Evolutionary conservation across 371 early-diverging fungal genomes (phyloP).

Genomic region (Basidiobolus meristosporus): DNA sequence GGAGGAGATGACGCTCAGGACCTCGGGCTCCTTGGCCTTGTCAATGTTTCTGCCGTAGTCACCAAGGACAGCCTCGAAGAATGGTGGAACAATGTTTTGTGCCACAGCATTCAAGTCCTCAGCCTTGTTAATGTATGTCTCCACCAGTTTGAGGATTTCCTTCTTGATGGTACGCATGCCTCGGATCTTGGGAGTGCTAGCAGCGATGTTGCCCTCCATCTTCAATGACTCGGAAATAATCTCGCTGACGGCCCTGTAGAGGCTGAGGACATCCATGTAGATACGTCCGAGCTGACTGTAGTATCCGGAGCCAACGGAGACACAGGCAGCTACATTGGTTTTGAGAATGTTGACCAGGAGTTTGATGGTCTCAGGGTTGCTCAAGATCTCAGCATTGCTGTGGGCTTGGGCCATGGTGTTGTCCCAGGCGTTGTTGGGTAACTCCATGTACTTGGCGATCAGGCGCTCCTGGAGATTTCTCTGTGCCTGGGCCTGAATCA

Average conservation of each 20-base stretch:
- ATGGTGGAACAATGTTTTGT: slow-evolving; percentile 67
- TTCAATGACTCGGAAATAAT: slow-evolving; percentile 65
- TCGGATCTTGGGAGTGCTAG: slow-evolving; percentile 80
- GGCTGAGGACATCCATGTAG: slow-evolving; percentile 70
- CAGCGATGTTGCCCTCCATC: slow-evolving; percentile 60
- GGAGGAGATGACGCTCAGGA: slow-evolving; percentile 73
- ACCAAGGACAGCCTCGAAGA: slow-evolving; percentile 75
- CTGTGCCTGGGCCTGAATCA: slow-evolving; percentile 79
- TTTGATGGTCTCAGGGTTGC: slow-evolving; percentile 66
- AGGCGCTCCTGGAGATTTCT: slow-evolving; percentile 49
- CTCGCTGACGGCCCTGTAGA: slow-evolving; percentile 74
- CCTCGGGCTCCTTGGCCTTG: slow-evolving; percentile 84
- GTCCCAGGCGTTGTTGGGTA: slow-evolving; percentile 77
- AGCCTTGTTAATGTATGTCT: slow-evolving; percentile 66
- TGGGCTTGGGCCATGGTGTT: slow-evolving; percentile 51
- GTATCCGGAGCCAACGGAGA: slow-evolving; percentile 73
- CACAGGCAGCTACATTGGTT: slow-evolving; percentile 83
- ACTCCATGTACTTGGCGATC: slow-evolving; percentile 67
- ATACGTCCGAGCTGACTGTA: slow-evolving; percentile 67
- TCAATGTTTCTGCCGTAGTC: slow-evolving; percentile 76
- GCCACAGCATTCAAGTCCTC: slow-evolving; percentile 59
- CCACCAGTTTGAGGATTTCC: slow-evolving; percentile 76
- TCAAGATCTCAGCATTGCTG: slow-evolving; percentile 44
- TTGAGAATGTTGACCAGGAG: slow-evolving; percentile 80
- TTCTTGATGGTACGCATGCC: slow-evolving; percentile 87